Conservation (phyloP, 495 filamentous ascomycete genomes). For the Bacidia rubella region DNA sequence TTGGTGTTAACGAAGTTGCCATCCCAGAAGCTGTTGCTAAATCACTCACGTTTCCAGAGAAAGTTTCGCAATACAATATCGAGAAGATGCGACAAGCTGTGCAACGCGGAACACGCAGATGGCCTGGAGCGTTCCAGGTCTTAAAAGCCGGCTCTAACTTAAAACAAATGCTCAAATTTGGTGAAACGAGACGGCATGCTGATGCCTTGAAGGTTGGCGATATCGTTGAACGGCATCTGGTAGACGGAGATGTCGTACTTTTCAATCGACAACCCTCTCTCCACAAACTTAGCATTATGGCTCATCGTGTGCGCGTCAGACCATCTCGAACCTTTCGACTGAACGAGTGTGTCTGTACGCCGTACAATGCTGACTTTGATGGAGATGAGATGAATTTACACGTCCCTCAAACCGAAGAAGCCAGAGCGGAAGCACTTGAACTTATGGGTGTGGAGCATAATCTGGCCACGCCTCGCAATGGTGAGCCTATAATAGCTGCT, state of each 20-base stretch:
- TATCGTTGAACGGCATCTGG: constrained; percentile 83
- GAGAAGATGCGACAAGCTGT: constrained; percentile 63
- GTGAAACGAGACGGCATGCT: constrained; percentile 51
- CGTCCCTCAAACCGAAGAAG: constrained; percentile 95
- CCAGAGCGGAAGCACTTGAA: constrained; percentile 84
- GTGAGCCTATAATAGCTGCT: constrained; percentile 93
- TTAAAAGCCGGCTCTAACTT: constrained; percentile 55
- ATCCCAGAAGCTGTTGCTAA: constrained; percentile 80
- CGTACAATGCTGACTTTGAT: constrained; percentile 99
- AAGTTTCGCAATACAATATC: constrained; percentile 68
- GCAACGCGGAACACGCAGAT: constrained; percentile 54
- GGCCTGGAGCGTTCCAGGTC: constrained; percentile 79
- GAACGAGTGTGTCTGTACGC: constrained; percentile 95
- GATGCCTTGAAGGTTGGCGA: constrained; percentile 67
- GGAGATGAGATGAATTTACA: constrained; percentile 99
- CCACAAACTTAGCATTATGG: constrained; percentile 95
- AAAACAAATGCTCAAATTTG: constrained; percentile 64
- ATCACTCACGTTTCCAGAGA: constrained; percentile 89
- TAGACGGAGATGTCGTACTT: constrained; percentile 90
- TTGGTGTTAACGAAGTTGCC: constrained; percentile 87
- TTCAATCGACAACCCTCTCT: constrained; percentile 97
- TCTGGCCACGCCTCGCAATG: constrained; percentile 87
- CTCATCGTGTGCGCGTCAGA: constrained; percentile 81
- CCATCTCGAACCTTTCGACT: constrained; percentile 93
- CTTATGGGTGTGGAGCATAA: constrained; percentile 98